A percentile compares a stretch with the other conserved stretches of the same genome.
Evolutionary conservation across 148 eudicot genomes (phyloP).

Genomic region (Pouteria glomerata): DNA sequence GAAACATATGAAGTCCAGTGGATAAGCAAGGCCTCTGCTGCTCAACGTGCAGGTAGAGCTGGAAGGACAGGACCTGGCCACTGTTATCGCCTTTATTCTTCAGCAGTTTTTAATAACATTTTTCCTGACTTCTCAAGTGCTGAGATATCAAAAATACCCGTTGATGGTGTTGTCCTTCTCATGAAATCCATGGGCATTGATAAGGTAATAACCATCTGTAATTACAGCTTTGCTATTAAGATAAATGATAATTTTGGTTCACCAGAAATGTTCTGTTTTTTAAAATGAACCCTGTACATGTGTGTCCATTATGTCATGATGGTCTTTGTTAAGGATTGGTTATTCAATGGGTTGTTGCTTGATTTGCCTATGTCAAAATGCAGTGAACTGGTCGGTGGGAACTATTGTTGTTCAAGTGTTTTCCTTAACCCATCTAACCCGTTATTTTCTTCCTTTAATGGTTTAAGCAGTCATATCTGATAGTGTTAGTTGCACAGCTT

Average conservation of each 20-base stretch:
- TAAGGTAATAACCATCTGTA: conserved; percentile 34
- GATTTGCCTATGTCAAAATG: background rate
- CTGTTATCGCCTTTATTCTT: conserved; percentile 82
- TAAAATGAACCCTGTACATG: background rate
- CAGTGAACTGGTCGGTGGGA: background rate
- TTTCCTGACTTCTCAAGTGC: conserved; percentile 63
- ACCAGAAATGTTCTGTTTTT: background rate
- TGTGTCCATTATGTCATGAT: background rate
- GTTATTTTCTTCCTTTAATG: background rate
- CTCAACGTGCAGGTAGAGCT: conserved; percentile 94
- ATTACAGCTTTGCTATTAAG: background rate
- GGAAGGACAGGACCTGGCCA: conserved; percentile 99
- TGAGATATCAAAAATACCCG: conserved; percentile 82
- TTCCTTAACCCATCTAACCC: background rate
- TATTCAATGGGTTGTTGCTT: background rate
- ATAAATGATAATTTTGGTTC: background rate
- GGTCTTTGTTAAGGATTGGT: conserved; percentile 3
- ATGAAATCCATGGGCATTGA: conserved; percentile 81
- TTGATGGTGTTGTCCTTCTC: conserved; percentile 81
- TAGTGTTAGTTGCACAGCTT: too few species aligned
- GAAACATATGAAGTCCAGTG: conserved; percentile 85
- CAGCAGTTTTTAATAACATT: conserved; percentile 52
- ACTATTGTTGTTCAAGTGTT: background rate
- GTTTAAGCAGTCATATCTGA: background rate
- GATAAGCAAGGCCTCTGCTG: conserved; percentile 93